Evolutionary conservation across 1,139 yeast genomes (phyloP), one percentile per base, ranked within the genome.

Genomic region (Blastobotrys raffinosifermentans): DNA sequence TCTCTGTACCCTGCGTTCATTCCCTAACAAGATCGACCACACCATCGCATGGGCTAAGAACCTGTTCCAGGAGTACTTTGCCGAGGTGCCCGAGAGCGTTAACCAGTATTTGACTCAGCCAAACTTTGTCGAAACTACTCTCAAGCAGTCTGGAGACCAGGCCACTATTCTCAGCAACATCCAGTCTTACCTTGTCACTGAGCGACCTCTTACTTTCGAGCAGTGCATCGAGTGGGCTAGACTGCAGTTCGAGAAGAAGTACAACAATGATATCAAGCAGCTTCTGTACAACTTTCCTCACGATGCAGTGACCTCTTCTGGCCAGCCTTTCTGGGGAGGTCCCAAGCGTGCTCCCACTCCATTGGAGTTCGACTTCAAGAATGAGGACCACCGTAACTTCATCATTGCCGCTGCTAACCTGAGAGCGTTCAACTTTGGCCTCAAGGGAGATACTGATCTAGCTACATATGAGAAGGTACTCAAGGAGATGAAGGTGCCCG

Each of bases 31-130:
- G 64, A 91, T 91, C 54, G 99, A 91, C 58, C 99, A 91, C 58
- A 93, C 99, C 1, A 91, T 91, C 66, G 97, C 98, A 10, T 91
- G 99, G 99, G 95, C 97, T 17, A 91, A 93, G 67, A 80, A 89
- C 16, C 71, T 87, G 55, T 91, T 91, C 72, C 94, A 84, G 69
- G 96, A 93, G n/a, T 85, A 78, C 58, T 91, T 91, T 61, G 72
- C 78, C 29, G 96, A 91, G 46, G 75, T 89, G 19, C 93, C 96
- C 18, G 96, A 86, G 63, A 86, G 87, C 53, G 97, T 89, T 41
- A 91, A 91, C 61, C 66, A 86, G 57, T 91, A 87, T 61, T 69
- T 93, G 58, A 72, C 91, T 31, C 96, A 91, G 63, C 94, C 96
- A 47, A 83, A 87, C 65, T 91, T 81, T 60, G 87, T 91, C 33